phyloP scores from a whole-genome alignment of 371 early-diverging fungal genomes.

The Blastocladiella emersonii region DNA sequence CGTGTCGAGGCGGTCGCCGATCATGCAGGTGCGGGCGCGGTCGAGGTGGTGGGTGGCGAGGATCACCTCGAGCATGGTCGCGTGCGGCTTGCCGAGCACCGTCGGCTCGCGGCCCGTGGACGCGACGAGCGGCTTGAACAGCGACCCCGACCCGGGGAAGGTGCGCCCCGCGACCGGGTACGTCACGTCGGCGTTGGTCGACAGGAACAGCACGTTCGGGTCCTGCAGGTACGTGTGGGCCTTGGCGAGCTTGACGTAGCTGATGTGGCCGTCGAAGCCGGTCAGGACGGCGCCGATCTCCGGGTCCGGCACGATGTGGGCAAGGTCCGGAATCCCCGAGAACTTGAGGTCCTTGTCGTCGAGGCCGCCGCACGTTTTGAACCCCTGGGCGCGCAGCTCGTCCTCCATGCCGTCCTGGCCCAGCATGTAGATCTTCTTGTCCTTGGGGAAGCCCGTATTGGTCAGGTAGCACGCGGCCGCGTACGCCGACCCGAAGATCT shows the following conservation, averaged over 20 bases:
- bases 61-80: conserved; percentile 81
- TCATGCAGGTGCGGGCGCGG: conserved; percentile 74
- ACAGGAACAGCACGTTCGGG: conserved; percentile 60
- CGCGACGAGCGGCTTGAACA: conserved; percentile 54
- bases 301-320: no score
- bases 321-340: neutral
- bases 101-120: conserved; percentile 59
- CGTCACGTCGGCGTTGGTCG: conserved; percentile 87
- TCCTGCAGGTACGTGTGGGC: conserved; percentile 72
- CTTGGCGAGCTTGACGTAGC: conserved; percentile 59
- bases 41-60: conserved; percentile 63
- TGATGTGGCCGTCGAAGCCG: conserved; percentile 12
- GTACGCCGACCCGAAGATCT: conserved; percentile 88
- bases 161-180: conserved; percentile 62
- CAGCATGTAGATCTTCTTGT: conserved; percentile 79
- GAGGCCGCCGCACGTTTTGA: conserved; percentile 31
- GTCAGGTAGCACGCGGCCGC: conserved; percentile 86
- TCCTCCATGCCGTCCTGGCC: conserved; percentile 80
- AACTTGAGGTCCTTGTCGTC: conserved; percentile 22
- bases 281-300: conserved; percentile 64
- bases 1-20: conserved; percentile 87
- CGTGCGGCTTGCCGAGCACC: conserved; percentile 85
- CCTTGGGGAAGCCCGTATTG: conserved; percentile 57
- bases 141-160: conserved; percentile 79
- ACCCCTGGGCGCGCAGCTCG: conserved; percentile 66